Base-by-base conservation (phyloP, 306 rosid species). In the Astragalus membranaceus region DNA sequence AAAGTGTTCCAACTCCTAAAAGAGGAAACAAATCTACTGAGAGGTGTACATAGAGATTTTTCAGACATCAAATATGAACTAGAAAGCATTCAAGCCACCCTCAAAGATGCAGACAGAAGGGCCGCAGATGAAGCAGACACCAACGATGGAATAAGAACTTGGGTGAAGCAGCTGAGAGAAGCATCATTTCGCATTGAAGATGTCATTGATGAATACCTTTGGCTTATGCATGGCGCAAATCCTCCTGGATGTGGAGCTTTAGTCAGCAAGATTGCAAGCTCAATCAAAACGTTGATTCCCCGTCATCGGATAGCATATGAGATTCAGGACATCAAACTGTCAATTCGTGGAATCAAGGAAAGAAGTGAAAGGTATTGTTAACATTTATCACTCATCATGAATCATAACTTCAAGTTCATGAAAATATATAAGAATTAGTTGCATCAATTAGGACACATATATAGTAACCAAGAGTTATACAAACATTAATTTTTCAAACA, bases 151-250 rank as follows among this genome's bases (percentile, higher is more conserved):
- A 42, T 74, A 0, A 63, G 15, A 74, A 53, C 44, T 23, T 74
- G 78, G 78, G 71, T 64, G 57, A 74, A 51, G 65, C 72, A 74
- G 23, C 6, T 74, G 5, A 70, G 73, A 36, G 68, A 70, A 52
- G 59, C 14, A n/a, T 46, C 67, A n/a, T 39, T 77, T 17, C 52
- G 51, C 44, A 70, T 64, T 10, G 54, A 64, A 64, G 69, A 64
- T 43, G 20, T 64, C 26, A 44, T 44, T 26, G 69, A 64, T 26
- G 69, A 64, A 44, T 64, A 64, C 69, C n/a, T 43, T 29, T 15
- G 14, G 66, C 14, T 59, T 3, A 59, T 13, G 14, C 66, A 2
- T 37, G 20, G 4, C 1, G 48, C 13, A 47, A 36, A 42, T 30
- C 69, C 52, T 43, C 7, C 53, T 1, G 41, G 69, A 23, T 23